Evolutionary conservation across 805 yeast genomes (phyloP).

Genomic region (Vanderwaltozyma verrucispora): DNA sequence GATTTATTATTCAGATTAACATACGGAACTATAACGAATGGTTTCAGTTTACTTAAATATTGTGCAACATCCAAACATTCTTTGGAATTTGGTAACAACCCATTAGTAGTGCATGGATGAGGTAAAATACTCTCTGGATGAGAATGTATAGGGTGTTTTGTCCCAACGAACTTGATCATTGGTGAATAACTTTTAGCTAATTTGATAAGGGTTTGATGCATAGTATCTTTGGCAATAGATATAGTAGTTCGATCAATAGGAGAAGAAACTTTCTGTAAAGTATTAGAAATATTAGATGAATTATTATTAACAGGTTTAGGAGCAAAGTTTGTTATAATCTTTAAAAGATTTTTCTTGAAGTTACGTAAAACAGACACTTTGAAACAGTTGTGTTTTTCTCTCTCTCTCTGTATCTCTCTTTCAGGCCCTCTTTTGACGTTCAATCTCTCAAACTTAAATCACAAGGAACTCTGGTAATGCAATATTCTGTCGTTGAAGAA

Average conservation of each 20-base stretch:
- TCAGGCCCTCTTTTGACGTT: too few relatives aligned
- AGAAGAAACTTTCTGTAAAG: too few relatives aligned
- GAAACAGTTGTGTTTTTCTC: too few relatives aligned
- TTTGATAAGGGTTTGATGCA: slow-evolving; percentile 25
- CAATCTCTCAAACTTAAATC: too few relatives aligned
- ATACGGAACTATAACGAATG: slow-evolving; percentile 32
- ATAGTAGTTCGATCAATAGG: too few relatives aligned
- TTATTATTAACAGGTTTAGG: not conserved
- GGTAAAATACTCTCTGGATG: slow-evolving; percentile 24
- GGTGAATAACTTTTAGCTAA: slow-evolving; percentile 40
- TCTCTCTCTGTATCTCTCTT: too few relatives aligned
- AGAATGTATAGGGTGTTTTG: slow-evolving; percentile 45
- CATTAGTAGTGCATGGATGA: slow-evolving; percentile 24
- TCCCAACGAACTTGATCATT: slow-evolving; percentile 79
- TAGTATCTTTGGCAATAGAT: slow-evolving; percentile 5
- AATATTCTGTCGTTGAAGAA: too few relatives aligned
- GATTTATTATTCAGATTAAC: slow-evolving; percentile 30
- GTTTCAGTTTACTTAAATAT: slow-evolving; percentile 28
- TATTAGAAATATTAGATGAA: not conserved
- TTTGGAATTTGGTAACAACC: slow-evolving; percentile 21
- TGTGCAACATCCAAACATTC: slow-evolving; percentile 18
- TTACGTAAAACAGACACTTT: not conserved
- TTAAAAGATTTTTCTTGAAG: not conserved
- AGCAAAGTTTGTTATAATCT: not conserved
- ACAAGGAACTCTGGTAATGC: too few relatives aligned